Conservation (phyloP, 768 basidiomycete species). For the Phanerodontia chrysosporium region DNA sequence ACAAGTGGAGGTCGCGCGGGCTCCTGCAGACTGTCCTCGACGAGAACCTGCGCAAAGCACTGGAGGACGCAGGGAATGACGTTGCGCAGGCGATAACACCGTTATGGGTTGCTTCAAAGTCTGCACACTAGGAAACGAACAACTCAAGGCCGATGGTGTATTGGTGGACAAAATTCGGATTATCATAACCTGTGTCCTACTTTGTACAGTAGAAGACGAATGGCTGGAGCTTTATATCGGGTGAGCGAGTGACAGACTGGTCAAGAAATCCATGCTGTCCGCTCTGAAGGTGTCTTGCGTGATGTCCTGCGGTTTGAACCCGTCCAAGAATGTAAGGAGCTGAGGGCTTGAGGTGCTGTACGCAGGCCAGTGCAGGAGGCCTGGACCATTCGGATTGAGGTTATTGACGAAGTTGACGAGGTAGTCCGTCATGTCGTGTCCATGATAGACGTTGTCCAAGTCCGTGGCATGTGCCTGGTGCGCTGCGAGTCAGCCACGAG, state of each 20-base stretch:
- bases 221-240: conserved; percentile 6
- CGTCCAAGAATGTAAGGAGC: conserved; percentile 9
- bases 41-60: conserved; percentile 49
- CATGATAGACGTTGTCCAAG: conserved; percentile 36
- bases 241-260: not conserved
- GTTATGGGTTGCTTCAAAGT: conserved; percentile 40
- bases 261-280: no score
- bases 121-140: not conserved
- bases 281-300: no score
- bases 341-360: conserved; percentile 22
- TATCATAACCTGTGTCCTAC: no score
- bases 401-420: conserved; percentile 40
- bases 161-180: no score
- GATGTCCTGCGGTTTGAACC: conserved; percentile 6
- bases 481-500: not conserved
- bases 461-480: conserved; percentile 42
- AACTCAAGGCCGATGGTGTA: no score
- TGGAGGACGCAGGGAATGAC: conserved; percentile 67
- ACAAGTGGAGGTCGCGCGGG: conserved; percentile 69
- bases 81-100: conserved; percentile 74
- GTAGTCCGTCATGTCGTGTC: conserved; percentile 41
- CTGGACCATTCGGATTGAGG: conserved; percentile 40
- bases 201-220: no score
- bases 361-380: conserved; percentile 39
- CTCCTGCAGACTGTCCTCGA: conserved; percentile 57